Evolutionary conservation across 2,329 filamentous ascomycete genomes (phyloP), one percentile per base, ranked within the genome.

Genomic region (Epicoccum nigrum): DNA sequence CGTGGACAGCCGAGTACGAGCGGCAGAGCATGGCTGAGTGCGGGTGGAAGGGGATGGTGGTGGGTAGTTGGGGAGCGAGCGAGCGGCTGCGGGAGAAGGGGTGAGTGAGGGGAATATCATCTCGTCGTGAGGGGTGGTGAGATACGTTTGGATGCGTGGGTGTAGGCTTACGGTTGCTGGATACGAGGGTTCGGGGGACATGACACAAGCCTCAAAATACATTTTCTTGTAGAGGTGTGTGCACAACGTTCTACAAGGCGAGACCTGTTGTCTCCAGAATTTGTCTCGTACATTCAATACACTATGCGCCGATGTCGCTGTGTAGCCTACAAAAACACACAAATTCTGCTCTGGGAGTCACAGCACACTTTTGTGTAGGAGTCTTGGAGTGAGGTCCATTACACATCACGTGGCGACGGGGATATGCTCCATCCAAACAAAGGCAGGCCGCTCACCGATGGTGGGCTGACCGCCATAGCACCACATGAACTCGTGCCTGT

Each of bases 341-440:
- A 42, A 33, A 43, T 25, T 47, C 32, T 43, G 31, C 17, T 19
- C n/a, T 19, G 11, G 32, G 32, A 52, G 49, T 52, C 49, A 47
- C 33, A 39, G 16, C 7, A 2, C 7, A 20, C 9, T 16, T 21
- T 19, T 17, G 16, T 34, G 21, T 30, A 44, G 34, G 23, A 13
- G 13, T 19, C 6, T n/a, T 20, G 38, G 43, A 43, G 38, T 52
- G 49, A 47, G 30, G 23, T 6, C 6, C 9, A 43, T 47, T 39
- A 45, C 43, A 43, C 41, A 47, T 43, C 49, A 52, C 43, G 49
- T 52, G 49, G 43, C 49, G 12, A 52, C 28, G 43, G 49, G 43
- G 38, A 39, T 38, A 45, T 39, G 25, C 30, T 23, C 15, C 7
- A 20, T 35, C 16, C 35, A 20, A n/a, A 38, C n/a, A 19, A 5